Percentiles rank a stretch among this genome's conserved stretches.
Conservation (phyloP, 768 basidiomycete genomes). For the Mycena kentingensis region DNA sequence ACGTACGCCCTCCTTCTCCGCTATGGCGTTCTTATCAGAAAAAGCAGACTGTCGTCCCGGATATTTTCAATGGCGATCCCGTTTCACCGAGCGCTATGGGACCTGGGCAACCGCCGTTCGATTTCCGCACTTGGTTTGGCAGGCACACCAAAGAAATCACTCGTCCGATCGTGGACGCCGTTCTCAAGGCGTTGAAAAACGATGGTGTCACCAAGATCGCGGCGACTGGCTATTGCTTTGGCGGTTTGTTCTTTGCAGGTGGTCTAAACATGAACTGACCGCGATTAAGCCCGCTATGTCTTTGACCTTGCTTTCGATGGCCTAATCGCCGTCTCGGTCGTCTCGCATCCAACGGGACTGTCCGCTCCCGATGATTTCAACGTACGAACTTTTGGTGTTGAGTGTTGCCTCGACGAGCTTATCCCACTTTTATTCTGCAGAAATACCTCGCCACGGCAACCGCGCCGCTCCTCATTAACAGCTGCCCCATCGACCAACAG, state of each 20-base stretch:
- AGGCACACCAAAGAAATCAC: conserved; percentile 35
- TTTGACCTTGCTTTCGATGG: conserved; percentile 33
- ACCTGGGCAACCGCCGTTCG: conserved; percentile 23
- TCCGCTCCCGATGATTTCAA: conserved; percentile 20
- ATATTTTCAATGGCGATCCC: conserved; percentile 25
- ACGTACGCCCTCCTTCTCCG: conserved; percentile 28
- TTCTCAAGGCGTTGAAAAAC: conserved; percentile 26
- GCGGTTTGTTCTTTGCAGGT: conserved; percentile 25
- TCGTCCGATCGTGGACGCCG: conserved; percentile 38
- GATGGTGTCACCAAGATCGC: conserved; percentile 36
- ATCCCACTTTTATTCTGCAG: neutral
- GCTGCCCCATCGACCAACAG: conserved; percentile 35
- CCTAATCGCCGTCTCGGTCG: conserved; percentile 25
- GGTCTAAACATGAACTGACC: neutral
- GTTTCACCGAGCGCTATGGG: conserved; percentile 7
- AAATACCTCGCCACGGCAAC: conserved; percentile 17
- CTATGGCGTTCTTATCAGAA: conserved; percentile 7
- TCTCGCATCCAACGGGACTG: conserved; percentile 35
- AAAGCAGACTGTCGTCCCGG: conserved; percentile 20
- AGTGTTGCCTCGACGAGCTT: conserved; percentile 1
- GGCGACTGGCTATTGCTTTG: conserved; percentile 47
- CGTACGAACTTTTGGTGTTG: conserved; percentile 11
- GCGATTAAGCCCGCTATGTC: conserved; percentile 26
- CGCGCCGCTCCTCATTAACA: conserved; percentile 51
- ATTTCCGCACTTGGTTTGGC: conserved; percentile 35